phyloP scores from a whole-genome alignment of 305 asterid species.

The Fraxinus sp. region DNA sequence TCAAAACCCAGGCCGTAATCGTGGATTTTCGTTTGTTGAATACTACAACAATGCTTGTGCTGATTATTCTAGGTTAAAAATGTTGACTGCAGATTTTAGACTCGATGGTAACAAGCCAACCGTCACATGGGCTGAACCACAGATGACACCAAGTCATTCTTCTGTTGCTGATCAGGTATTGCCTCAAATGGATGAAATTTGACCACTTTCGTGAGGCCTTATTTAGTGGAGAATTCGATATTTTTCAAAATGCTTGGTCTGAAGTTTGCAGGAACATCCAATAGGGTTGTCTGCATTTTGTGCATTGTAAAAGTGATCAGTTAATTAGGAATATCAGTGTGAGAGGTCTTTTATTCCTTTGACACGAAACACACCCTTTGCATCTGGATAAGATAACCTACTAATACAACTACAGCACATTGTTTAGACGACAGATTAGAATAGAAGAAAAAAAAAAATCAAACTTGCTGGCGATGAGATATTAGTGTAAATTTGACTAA shows the following conservation, averaged over 20 bases:
- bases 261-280: constrained; percentile 8
- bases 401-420: neutral
- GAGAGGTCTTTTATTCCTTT: neutral
- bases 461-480: neutral
- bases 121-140: constrained; percentile 96
- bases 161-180: constrained; percentile 82
- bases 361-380: neutral
- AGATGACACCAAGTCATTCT: constrained; percentile 78
- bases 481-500: neutral
- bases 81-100: constrained; percentile 67
- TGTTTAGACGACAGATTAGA: neutral
- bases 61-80: constrained; percentile 79
- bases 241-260: constrained; percentile 12
- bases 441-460: neutral
- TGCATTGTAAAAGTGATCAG: neutral
- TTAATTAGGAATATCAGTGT: constrained; percentile 1
- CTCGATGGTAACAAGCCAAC: constrained; percentile 81
- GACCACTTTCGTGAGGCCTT: constrained; percentile 6
- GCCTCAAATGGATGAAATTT: constrained; percentile 15
- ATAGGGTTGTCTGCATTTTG: neutral
- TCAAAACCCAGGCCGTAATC: constrained; percentile 74
- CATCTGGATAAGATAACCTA: neutral
- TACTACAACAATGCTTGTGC: constrained; percentile 97
- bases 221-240: neutral
- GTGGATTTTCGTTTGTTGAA: constrained; percentile 94